These are phyloP conservation scores for Yarrowia osloensis DNA, from an alignment of 805 yeast genomes.

Conservation along the genomic window DNA sequence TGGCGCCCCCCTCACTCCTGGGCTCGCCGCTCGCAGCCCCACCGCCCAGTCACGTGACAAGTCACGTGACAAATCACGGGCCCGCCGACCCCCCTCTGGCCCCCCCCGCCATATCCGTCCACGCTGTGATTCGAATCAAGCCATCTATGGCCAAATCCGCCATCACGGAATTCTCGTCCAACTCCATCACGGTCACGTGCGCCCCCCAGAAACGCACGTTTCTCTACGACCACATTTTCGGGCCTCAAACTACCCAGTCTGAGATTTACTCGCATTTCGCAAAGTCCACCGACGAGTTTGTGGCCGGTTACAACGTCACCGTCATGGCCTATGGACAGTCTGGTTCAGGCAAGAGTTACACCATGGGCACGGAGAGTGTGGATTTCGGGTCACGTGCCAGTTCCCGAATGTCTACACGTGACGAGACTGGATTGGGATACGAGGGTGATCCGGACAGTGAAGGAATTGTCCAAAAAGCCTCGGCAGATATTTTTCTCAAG, in stretches of 20 bases:
- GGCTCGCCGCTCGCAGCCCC: not conserved
- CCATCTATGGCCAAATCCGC: not conserved
- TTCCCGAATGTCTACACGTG: not conserved
- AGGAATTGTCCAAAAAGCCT: constrained; percentile 61
- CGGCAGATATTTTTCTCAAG: constrained; percentile 31
- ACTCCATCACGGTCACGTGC: constrained; percentile 7
- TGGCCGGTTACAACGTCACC: constrained; percentile 38
- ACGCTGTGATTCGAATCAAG: constrained; percentile 26
- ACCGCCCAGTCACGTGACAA: not conserved
- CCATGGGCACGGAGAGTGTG: constrained; percentile 46
- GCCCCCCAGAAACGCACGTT: constrained; percentile 31
- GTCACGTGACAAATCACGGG: not conserved
- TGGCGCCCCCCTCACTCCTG: not conserved
- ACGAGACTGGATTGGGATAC: not conserved
- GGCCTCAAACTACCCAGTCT: constrained; percentile 34
- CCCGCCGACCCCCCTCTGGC: not conserved
- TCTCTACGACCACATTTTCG: constrained; percentile 35
- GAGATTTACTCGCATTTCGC: constrained; percentile 33
- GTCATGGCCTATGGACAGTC: constrained; percentile 43
- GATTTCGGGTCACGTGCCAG: not conserved
- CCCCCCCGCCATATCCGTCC: not conserved
- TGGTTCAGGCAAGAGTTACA: constrained; percentile 44
- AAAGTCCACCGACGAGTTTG: constrained; percentile 28
- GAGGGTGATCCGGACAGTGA: constrained; percentile 36
- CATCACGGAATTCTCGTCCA: not conserved